Conservation (phyloP, 805 yeast genomes). For the Helenozyma rhizophorensis region DNA sequence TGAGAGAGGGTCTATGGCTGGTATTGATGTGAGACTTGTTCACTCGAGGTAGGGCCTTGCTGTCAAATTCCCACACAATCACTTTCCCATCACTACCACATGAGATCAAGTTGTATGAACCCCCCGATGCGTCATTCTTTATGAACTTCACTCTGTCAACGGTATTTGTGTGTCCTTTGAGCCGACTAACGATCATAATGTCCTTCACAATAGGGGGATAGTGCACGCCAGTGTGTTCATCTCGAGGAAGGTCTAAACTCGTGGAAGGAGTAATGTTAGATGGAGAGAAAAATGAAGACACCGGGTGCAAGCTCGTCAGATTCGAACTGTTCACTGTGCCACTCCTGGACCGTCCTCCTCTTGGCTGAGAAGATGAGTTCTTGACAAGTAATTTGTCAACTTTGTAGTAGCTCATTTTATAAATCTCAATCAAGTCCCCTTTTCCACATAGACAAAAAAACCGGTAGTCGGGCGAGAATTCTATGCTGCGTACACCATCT, state of each 20-base stretch:
- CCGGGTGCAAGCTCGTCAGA: slow-evolving; percentile 13
- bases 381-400: slow-evolving; percentile 28
- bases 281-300: slow-evolving; percentile 20
- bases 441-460: slow-evolving; percentile 48
- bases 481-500: slow-evolving; percentile 54
- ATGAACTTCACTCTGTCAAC: slow-evolving; percentile 28
- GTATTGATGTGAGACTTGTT: slow-evolving; percentile 19
- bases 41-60: slow-evolving; percentile 35
- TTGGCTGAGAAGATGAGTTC: slow-evolving; percentile 3
- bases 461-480: slow-evolving; percentile 45
- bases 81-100: slow-evolving; percentile 39
- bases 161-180: slow-evolving; percentile 39
- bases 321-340: slow-evolving; percentile 32
- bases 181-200: slow-evolving; percentile 30
- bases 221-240: slow-evolving; percentile 8
- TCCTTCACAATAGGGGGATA: slow-evolving; percentile 37
- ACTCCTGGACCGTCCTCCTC: slow-evolving; percentile 32
- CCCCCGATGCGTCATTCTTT: slow-evolving; percentile 9
- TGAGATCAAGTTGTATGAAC: slow-evolving; percentile 29
- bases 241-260: slow-evolving; percentile 19
- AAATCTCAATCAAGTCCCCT: slow-evolving; percentile 46
- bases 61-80: slow-evolving; percentile 42
- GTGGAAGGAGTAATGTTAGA: slow-evolving; percentile 19
- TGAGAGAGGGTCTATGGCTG: neutral
- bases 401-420: slow-evolving; percentile 38